phyloP scores from a whole-genome alignment of 768 basidiomycete species.

The Amanita fuliginea region DNA sequence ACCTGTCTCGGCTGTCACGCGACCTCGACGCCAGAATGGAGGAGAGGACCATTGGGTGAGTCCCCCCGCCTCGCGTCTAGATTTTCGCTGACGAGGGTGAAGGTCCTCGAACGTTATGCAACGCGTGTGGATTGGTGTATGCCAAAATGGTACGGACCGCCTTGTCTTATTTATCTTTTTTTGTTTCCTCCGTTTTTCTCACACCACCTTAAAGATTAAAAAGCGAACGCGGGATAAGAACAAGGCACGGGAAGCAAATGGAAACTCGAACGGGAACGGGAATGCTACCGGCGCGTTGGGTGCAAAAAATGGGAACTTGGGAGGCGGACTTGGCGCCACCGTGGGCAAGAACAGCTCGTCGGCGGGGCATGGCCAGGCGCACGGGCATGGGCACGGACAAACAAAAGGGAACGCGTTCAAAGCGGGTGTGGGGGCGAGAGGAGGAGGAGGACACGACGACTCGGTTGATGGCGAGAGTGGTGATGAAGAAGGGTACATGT shows the following conservation, averaged over 20 bases:
- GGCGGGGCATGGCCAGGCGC: neutral
- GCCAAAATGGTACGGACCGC: constrained; percentile 59
- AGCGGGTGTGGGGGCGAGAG: neutral
- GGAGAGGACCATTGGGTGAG: constrained; percentile 72
- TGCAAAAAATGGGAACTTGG: neutral
- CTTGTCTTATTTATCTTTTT: neutral
- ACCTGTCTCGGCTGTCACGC: constrained; percentile 74
- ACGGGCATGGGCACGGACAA: neutral
- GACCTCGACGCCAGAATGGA: constrained; percentile 83
- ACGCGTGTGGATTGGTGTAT: constrained; percentile 80
- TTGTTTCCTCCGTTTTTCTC: constrained; percentile 1
- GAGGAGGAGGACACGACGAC: constrained; percentile 6
- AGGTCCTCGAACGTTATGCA: constrained; percentile 79
- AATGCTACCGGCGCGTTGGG: neutral
- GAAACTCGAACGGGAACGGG: constrained; percentile 4
- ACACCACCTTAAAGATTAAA: no score
- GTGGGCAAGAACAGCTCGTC: neutral
- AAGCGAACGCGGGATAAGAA: constrained; percentile 21
- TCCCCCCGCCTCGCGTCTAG: constrained; percentile 11
- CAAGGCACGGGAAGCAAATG: constrained; percentile 7
- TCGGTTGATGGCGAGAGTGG: constrained; percentile 17
- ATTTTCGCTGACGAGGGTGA: neutral
- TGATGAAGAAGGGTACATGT: constrained; percentile 17
- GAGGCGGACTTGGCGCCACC: neutral
- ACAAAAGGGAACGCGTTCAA: no score